phyloP scores from a whole-genome alignment of 192 early-diverging fungal species.

The Bifiguratus adelaidae region DNA sequence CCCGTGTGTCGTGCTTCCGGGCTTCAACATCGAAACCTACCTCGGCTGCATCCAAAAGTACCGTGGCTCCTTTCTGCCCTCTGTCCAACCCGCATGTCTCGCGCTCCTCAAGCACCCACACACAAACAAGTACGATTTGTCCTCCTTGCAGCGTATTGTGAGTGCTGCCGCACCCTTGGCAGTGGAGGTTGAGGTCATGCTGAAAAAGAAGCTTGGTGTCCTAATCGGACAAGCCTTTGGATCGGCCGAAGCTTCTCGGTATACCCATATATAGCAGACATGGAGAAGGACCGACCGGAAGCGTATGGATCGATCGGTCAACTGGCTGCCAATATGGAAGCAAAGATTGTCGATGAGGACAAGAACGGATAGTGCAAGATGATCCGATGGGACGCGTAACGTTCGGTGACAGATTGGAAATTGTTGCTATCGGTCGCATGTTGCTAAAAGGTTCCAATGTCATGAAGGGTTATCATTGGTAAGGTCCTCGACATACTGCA shows the following conservation, averaged over 20 bases:
- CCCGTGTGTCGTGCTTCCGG: constrained; percentile 62
- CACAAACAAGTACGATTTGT: constrained; percentile 63
- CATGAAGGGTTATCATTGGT: constrained; percentile 44
- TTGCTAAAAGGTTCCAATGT: constrained; percentile 31
- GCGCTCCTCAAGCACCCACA: constrained; percentile 65
- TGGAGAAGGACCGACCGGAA: no score
- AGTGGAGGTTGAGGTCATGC: constrained; percentile 48
- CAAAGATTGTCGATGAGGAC: constrained; percentile 36
- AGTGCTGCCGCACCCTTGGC: constrained; percentile 77
- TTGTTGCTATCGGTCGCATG: constrained; percentile 28
- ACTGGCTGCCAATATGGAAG: constrained; percentile 25
- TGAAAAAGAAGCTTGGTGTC: constrained; percentile 27
- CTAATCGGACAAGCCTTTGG: constrained; percentile 40
- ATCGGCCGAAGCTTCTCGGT: constrained; percentile 44
- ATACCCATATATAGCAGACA: no score
- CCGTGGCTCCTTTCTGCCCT: constrained; percentile 48
- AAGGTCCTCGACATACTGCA: constrained; percentile 61
- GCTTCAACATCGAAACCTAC: constrained; percentile 59
- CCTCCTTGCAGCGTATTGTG: constrained; percentile 46
- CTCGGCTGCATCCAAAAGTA: constrained; percentile 56
- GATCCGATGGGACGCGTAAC: background rate
- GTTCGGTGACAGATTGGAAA: constrained; percentile 29
- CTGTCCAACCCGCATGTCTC: constrained; percentile 52
- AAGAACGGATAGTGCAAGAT: constrained; percentile 27
- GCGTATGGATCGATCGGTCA: constrained; percentile 34